Conservation (phyloP, 1,284 basidiomycete genomes). For the Baeospora myosura region DNA sequence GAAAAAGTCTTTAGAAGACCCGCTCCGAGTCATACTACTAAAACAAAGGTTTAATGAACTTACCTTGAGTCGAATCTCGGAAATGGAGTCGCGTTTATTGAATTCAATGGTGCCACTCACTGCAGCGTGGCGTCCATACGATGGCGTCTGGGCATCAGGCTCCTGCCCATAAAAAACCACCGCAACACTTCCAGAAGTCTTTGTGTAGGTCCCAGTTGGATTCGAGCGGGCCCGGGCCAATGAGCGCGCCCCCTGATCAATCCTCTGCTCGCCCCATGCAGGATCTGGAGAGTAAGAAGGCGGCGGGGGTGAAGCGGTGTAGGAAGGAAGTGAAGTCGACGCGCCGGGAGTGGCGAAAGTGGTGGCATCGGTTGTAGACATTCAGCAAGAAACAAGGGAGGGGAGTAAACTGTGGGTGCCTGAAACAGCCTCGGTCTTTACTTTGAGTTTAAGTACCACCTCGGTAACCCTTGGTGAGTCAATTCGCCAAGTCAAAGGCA, state of each 20-base stretch:
- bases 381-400: no score
- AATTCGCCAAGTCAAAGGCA: no score
- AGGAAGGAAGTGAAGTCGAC: constrained; percentile 31
- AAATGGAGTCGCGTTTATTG: constrained; percentile 29
- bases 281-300: constrained; percentile 33
- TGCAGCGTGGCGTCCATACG: constrained; percentile 26
- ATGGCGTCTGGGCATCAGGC: constrained; percentile 23
- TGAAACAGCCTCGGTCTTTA: no score
- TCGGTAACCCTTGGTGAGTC: no score
- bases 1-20: constrained; percentile 3
- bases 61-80: constrained; percentile 39
- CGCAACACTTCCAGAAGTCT: constrained; percentile 25
- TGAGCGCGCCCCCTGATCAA: constrained; percentile 29
- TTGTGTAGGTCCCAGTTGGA: constrained; percentile 28
- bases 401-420: no score
- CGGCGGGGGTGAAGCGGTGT: constrained; percentile 29
- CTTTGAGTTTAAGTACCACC: no score
- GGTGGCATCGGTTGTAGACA: no score
- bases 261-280: constrained; percentile 27
- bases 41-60: constrained; percentile 18
- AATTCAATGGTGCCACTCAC: constrained; percentile 33
- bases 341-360: no score
- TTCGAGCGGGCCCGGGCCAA: constrained; percentile 10
- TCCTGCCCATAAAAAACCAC: constrained; percentile 34
- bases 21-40: constrained; percentile 1